These are phyloP conservation scores for Brassica balearica DNA, from an alignment of 441 rosid species.

Conservation along the genomic window DNA sequence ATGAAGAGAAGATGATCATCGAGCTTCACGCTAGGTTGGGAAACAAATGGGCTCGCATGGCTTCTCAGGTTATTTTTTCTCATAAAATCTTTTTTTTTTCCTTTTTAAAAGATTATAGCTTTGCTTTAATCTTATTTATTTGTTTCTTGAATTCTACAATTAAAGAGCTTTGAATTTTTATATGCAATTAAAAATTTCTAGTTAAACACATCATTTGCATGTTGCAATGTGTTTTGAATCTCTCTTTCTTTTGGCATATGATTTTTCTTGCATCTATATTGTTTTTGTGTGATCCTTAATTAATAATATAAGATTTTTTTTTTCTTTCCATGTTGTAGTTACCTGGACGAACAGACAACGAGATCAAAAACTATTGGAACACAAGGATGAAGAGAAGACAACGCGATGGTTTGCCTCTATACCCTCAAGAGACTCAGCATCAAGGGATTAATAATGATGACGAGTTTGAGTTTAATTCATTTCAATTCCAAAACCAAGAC, in stretches of 20 bases:
- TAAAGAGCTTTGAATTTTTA: background rate
- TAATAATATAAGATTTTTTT: background rate
- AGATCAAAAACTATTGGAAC: constrained; percentile 76
- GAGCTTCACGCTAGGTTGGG: constrained; percentile 65
- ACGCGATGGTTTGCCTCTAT: constrained; percentile 59
- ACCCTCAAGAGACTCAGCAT: constrained; percentile 52
- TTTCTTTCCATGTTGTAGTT: constrained; percentile 40
- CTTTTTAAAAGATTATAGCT: background rate
- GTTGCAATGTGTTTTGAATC: constrained; percentile 27
- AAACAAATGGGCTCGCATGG: constrained; percentile 83
- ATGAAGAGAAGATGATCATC: constrained; percentile 61
- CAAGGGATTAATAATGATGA: constrained; percentile 34
- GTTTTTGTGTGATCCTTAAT: background rate
- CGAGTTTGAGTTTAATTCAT: constrained; percentile 36
- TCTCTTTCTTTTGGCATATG: constrained; percentile 13
- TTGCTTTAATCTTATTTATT: background rate
- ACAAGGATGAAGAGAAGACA: constrained; percentile 67
- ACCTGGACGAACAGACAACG: constrained; percentile 71
- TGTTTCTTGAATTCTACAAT: constrained; percentile 26
- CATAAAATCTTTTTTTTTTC: background rate
- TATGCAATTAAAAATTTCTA: background rate
- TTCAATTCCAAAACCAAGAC: constrained; percentile 45
- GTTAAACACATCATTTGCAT: constrained; percentile 30
- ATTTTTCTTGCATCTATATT: constrained; percentile 29
- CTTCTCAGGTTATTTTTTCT: constrained; percentile 53